Conservation (phyloP, 306 rosid species). For the Quercus glauca region DNA sequence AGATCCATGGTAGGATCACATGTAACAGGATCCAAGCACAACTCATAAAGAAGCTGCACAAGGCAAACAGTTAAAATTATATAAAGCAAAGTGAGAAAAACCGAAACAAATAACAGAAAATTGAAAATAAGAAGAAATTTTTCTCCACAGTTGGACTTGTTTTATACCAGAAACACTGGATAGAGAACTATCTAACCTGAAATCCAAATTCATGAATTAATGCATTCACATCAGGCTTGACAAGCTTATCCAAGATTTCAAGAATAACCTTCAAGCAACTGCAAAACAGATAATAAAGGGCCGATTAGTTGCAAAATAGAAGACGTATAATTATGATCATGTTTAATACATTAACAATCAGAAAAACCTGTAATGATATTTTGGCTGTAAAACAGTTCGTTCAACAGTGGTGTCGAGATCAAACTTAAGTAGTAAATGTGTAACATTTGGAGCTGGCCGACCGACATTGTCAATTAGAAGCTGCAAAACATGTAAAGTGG, state of each 20-base stretch:
- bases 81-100: not conserved
- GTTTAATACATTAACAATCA: constrained; percentile 6
- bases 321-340: not conserved
- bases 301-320: constrained; percentile 14
- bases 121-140: not conserved
- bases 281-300: constrained; percentile 32
- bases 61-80: constrained; percentile 4
- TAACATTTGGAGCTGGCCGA: constrained; percentile 88
- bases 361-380: constrained; percentile 86
- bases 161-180: constrained; percentile 16
- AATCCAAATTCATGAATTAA: constrained; percentile 90
- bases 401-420: constrained; percentile 80
- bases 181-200: constrained; percentile 60
- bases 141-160: not conserved
- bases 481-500: constrained; percentile 42
- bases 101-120: not conserved
- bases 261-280: constrained; percentile 97
- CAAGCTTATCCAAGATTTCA: constrained; percentile 84
- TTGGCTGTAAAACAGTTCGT: constrained; percentile 79
- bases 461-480: constrained; percentile 88
- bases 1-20: constrained; percentile 75
- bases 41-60: constrained; percentile 79
- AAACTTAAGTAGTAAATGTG: constrained; percentile 85
- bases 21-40: constrained; percentile 82
- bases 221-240: constrained; percentile 76